Evolutionary conservation across 352 stramenopile genomes (phyloP).

Genomic region (Globisporangium mamillatum): DNA sequence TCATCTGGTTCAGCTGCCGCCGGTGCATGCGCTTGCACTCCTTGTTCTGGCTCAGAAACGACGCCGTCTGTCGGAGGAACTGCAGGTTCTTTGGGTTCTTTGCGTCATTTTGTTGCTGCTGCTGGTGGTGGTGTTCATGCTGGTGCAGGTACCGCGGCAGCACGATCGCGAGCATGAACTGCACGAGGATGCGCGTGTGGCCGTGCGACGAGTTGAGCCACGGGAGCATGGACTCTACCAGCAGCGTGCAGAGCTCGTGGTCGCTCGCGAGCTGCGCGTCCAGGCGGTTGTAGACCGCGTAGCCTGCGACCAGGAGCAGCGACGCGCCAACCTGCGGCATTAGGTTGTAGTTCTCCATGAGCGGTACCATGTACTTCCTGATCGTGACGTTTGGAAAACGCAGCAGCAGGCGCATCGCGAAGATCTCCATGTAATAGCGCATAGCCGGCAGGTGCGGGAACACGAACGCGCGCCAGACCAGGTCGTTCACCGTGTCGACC

Average conservation of each 20-base stretch:
- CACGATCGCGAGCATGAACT: constrained; percentile 67
- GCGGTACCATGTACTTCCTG: constrained; percentile 39
- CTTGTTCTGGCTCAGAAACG: constrained; percentile 80
- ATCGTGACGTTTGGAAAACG: constrained; percentile 50
- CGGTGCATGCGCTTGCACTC: constrained; percentile 82
- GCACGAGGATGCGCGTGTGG: constrained; percentile 77
- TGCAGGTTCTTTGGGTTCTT: constrained; percentile 16
- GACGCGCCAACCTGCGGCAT: constrained; percentile 71
- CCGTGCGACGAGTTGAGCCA: constrained; percentile 81
- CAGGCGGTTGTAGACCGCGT: constrained; percentile 32
- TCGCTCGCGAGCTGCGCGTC: constrained; percentile 22
- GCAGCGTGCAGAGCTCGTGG: constrained; percentile 19
- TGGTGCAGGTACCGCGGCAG: constrained; percentile 61
- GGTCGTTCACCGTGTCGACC: constrained; percentile 26
- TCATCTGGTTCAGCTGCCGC: constrained; percentile 61
- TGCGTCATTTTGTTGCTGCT: constrained; percentile 1
- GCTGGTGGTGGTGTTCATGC: constrained; percentile 8
- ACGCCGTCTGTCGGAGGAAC: constrained; percentile 51
- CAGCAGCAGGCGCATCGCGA: constrained; percentile 65
- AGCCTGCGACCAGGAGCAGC: constrained; percentile 53
- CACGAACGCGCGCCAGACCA: constrained; percentile 52
- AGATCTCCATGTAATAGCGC: constrained; percentile 82
- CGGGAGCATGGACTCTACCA: constrained; percentile 55
- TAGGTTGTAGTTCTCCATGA: constrained; percentile 67
- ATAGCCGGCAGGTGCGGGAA: constrained; percentile 63